A percentile compares a stretch with the other conserved stretches of the same genome.
phyloP scores from a whole-genome alignment of 1,139 yeast species.

The Hemisphaericaspora xylanilytica region DNA sequence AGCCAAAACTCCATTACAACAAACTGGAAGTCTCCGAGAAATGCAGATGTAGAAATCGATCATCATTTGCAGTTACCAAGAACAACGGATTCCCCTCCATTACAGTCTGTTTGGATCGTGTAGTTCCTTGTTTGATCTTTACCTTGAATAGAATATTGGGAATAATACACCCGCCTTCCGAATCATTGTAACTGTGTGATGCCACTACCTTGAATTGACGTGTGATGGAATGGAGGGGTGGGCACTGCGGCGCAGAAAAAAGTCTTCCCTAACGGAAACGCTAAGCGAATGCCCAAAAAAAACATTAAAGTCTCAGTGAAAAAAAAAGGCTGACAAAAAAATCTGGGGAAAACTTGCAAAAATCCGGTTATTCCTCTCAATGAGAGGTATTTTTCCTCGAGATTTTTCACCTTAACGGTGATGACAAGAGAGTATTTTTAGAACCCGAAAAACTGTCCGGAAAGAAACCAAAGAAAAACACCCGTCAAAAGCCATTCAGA shows the following conservation, averaged over 20 bases:
- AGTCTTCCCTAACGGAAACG: not conserved
- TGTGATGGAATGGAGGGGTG: not conserved
- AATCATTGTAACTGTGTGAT: no score
- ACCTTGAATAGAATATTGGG: no score
- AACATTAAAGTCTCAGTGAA: not conserved
- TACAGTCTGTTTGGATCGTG: no score
- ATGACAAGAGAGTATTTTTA: not conserved
- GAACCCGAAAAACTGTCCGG: conserved; percentile 1
- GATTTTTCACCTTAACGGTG: not conserved
- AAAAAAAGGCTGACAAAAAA: not conserved
- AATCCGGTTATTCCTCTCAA: not conserved
- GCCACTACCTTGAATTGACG: no score
- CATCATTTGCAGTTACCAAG: no score
- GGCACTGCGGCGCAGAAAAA: not conserved
- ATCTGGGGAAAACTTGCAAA: conserved; percentile 1
- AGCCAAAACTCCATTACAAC: no score
- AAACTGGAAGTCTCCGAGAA: no score
- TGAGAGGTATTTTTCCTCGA: not conserved
- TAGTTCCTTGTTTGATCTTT: no score
- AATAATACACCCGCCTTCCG: no score
- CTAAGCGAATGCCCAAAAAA: not conserved
- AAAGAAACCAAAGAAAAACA: not conserved
- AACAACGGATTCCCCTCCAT: no score
- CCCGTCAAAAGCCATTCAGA: conserved; percentile 2
- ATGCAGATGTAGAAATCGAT: no score